These are phyloP conservation scores for Fragaria ananassa DNA, from an alignment of 306 rosid species.

Conservation along the genomic window DNA sequence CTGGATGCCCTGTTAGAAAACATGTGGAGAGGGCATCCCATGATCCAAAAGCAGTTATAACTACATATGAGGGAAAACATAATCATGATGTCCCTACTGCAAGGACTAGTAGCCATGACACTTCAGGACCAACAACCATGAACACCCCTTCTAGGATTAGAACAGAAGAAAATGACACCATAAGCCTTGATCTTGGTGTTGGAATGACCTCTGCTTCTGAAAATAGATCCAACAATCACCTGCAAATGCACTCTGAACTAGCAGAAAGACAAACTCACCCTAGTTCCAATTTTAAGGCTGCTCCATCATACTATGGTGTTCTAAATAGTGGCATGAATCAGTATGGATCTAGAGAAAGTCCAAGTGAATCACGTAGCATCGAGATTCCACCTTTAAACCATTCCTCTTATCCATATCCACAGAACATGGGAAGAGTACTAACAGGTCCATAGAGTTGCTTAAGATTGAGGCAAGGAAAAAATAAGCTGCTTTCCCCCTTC, in stretches of 20 bases:
- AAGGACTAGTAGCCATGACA: slow-evolving; percentile 74
- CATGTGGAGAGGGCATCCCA: slow-evolving; percentile 98
- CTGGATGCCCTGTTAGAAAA: slow-evolving; percentile 92
- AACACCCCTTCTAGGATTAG: slow-evolving; percentile 47
- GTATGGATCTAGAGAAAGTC: slow-evolving; percentile 70
- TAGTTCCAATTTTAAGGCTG: slow-evolving; percentile 51
- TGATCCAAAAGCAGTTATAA: slow-evolving; percentile 95
- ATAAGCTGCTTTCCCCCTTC: slow-evolving; percentile 27
- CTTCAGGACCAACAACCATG: slow-evolving; percentile 41
- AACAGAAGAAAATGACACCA: slow-evolving; percentile 62
- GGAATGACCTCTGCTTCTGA: slow-evolving; percentile 63
- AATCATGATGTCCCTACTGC: slow-evolving; percentile 96
- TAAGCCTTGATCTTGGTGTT: slow-evolving; percentile 96
- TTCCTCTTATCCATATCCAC: slow-evolving; percentile 67
- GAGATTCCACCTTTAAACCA: slow-evolving; percentile 54
- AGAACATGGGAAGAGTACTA: slow-evolving; percentile 74
- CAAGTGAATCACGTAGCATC: slow-evolving; percentile 33
- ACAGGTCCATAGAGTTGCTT: slow-evolving; percentile 67
- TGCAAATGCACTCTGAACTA: slow-evolving; percentile 46
- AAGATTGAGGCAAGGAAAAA: slow-evolving; percentile 11
- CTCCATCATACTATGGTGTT: slow-evolving; percentile 57
- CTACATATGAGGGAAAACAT: slow-evolving; percentile 94
- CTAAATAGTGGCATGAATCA: slow-evolving; percentile 47
- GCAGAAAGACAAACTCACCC: slow-evolving; percentile 43
- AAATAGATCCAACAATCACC: slow-evolving; percentile 49